phyloP scores from a whole-genome alignment of 2,329 filamentous ascomycete species.

The Colletotrichum sidae region DNA sequence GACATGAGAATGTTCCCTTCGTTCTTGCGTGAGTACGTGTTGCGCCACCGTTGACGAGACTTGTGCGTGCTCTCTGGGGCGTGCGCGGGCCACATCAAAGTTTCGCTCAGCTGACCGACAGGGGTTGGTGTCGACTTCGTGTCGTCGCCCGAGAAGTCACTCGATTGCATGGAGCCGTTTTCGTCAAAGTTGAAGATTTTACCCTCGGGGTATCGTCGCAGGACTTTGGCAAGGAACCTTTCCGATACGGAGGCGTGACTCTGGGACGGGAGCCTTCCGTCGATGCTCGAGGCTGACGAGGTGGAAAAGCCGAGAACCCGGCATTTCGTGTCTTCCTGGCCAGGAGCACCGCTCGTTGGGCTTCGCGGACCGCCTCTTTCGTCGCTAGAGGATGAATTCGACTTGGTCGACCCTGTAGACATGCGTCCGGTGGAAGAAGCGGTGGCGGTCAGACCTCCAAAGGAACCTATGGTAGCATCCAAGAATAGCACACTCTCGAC shows the following conservation, averaged over 20 bases:
- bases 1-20: conserved; percentile 47
- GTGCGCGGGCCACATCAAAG: no score
- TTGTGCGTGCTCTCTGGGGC: neutral
- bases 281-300: conserved; percentile 46
- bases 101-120: no score
- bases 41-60: neutral
- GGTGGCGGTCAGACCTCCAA: conserved; percentile 42
- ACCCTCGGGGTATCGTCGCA: conserved; percentile 58
- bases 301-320: conserved; percentile 54
- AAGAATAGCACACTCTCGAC: conserved; percentile 39
- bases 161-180: conserved; percentile 48
- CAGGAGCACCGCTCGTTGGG: no score
- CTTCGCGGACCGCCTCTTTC: conserved; percentile 23
- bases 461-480: conserved; percentile 40
- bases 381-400: conserved; percentile 35
- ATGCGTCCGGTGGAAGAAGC: neutral
- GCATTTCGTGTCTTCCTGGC: conserved; percentile 38
- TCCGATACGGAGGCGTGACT: conserved; percentile 48
- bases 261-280: conserved; percentile 40
- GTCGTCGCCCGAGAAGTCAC: conserved; percentile 45
- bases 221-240: conserved; percentile 52
- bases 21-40: conserved; percentile 30
- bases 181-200: conserved; percentile 58
- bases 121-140: no score
- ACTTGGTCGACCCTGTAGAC: conserved; percentile 16